Conservation (phyloP, 345 rosid genomes). For the Heritiera fomes region DNA sequence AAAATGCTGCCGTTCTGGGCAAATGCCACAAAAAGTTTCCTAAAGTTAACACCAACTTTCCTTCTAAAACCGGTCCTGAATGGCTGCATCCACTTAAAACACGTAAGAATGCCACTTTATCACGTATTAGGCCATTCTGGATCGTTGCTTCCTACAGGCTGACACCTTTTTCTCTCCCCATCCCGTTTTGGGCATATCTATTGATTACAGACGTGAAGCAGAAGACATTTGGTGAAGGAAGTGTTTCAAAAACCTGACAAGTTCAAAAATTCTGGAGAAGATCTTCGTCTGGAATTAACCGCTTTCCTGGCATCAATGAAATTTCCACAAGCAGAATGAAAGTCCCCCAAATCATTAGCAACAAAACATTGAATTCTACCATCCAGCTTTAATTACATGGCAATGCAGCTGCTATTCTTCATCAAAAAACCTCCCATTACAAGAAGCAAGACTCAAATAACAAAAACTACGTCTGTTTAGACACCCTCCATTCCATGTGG, state of each 20-base stretch:
- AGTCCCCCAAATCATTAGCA: conserved; percentile 70
- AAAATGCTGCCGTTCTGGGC: conserved; percentile 54
- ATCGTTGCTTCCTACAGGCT: conserved; percentile 56
- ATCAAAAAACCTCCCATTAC: conserved; percentile 38
- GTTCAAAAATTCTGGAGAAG: conserved; percentile 27
- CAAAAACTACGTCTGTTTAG: conserved; percentile 64
- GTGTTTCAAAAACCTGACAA: conserved; percentile 43
- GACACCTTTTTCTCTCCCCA: conserved; percentile 59
- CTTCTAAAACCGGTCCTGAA: conserved; percentile 77
- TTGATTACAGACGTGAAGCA: conserved; percentile 70
- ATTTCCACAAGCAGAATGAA: conserved; percentile 61
- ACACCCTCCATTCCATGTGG: conserved; percentile 52
- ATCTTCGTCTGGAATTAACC: conserved; percentile 43
- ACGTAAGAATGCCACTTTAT: conserved; percentile 66
- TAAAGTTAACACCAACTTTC: conserved; percentile 33
- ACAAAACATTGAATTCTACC: conserved; percentile 47
- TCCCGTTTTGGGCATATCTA: conserved; percentile 56
- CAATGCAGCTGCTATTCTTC: conserved; percentile 77
- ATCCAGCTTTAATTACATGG: conserved; percentile 60
- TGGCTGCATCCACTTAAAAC: conserved; percentile 66
- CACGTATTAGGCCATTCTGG: conserved; percentile 56
- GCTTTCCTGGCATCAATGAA: conserved; percentile 50
- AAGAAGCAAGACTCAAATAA: conserved; percentile 61
- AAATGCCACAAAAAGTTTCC: conserved; percentile 47
- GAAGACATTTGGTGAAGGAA: conserved; percentile 58